Evolutionary conservation across 257 asterid genomes (phyloP), one percentile per base, ranked within the genome.

Genomic region (Solanum gandarillasii): DNA sequence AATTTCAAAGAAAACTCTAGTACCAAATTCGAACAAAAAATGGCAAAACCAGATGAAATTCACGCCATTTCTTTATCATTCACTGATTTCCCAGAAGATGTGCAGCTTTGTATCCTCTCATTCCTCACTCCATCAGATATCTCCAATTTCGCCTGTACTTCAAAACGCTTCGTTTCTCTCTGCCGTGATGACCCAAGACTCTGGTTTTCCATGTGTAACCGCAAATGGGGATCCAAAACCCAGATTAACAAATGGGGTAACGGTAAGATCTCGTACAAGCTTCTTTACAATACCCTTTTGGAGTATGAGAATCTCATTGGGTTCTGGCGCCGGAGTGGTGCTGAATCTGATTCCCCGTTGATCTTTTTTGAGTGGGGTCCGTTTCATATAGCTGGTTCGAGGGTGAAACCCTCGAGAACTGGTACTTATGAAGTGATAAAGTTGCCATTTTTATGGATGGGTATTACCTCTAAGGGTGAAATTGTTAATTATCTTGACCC

Each of bases 71-170:
- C 90, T 1, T 43, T 86, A 39, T 87, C 96, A 71, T 96, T 96
- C 94, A 85, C 89, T 85, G 98, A 96, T 89, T 94, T 95, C 93
- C 99, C 99, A 31, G 98, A 95, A 88, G 99, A 96, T 83, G 98
- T 96, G 46, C 98, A 95, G 95, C 89, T 95, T 55, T 93, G 98
- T 88, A 94, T 96, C 87, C 91, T 96, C 46, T 96, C 99, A 25
- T 94, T 94, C 86, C 99, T 96, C 88, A 87, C 87, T 81, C 95
- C 94, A 67, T 84, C 92, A 41, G 98, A 95, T 78, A 92, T 96
- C 27, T 89, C 93, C 89, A 83, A 93, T 71, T 94, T 96, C 90
- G 94, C 97, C 73, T 93, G 94, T 93, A 94, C 99, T 38, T 94
- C 98, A 81, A 94, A 91, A 85, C 91, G 94, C 13, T 94, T 90